These are phyloP conservation scores for Penicillium verhagenii DNA, from an alignment of 495 filamentous ascomycete genomes.

Conservation along the genomic window DNA sequence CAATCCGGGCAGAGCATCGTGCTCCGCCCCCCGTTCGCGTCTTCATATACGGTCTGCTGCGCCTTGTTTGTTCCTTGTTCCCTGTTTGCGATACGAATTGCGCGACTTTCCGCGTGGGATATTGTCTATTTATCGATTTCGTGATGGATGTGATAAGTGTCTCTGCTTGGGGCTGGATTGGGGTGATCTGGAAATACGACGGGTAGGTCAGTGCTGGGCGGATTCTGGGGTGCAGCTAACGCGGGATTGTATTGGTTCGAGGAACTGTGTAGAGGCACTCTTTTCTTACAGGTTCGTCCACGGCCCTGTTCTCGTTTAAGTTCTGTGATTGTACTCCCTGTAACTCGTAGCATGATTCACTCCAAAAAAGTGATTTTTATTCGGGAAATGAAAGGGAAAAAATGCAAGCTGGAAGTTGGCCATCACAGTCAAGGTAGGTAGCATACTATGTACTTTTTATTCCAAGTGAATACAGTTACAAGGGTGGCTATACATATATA, in stretches of 20 bases:
- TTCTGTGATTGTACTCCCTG: too few relatives aligned
- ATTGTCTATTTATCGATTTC: constrained; percentile 11
- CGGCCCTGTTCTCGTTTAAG: too few relatives aligned
- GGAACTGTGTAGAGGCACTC: too few relatives aligned
- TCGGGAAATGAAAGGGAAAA: too few relatives aligned
- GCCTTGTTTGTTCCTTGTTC: constrained; percentile 17
- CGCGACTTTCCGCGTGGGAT: constrained; percentile 11
- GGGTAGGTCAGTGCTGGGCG: constrained; percentile 5
- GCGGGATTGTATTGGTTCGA: constrained; percentile 2
- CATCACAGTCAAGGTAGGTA: too few relatives aligned
- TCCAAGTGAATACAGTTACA: too few relatives aligned
- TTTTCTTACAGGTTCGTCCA: too few relatives aligned
- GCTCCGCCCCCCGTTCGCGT: constrained; percentile 15
- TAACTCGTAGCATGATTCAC: too few relatives aligned
- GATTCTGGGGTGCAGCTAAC: not conserved
- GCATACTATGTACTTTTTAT: too few relatives aligned
- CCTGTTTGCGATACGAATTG: constrained; percentile 21
- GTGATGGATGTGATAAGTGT: constrained; percentile 17
- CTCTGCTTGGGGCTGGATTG: constrained; percentile 11
- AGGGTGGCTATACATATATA: too few relatives aligned
- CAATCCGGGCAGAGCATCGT: constrained; percentile 24
- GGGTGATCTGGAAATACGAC: constrained; percentile 1
- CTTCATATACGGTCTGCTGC: constrained; percentile 23
- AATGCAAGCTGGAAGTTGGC: too few relatives aligned
- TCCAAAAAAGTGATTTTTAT: too few relatives aligned